Evolutionary conservation across 2,329 filamentous ascomycete species (phyloP).

Genomic region (Ceratocystis cubensis): DNA sequence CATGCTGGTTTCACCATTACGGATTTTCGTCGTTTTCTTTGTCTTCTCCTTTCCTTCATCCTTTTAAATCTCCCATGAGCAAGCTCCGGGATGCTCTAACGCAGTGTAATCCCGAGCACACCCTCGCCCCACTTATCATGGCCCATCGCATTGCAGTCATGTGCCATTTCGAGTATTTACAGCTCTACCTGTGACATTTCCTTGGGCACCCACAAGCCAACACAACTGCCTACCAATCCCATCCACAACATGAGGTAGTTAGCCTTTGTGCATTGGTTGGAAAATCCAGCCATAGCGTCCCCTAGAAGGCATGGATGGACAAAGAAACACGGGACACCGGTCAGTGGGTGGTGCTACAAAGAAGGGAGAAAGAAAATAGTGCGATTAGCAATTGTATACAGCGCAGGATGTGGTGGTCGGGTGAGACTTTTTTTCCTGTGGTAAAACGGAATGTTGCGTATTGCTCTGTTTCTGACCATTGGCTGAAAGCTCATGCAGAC

Average conservation of each 20-base stretch:
- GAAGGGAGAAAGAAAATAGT: conserved; percentile 20
- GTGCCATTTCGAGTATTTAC: neutral
- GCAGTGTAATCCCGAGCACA: neutral
- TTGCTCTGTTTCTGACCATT: neutral
- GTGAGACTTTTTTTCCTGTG: neutral
- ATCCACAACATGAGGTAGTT: conserved; percentile 81
- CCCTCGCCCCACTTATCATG: neutral
- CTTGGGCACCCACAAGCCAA: conserved; percentile 65
- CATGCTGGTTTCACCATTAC: neutral
- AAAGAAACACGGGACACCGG: conserved; percentile 69
- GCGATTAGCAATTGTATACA: conserved; percentile 18
- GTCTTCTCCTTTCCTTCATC: neutral
- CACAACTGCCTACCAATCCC: conserved; percentile 68
- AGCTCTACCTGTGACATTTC: conserved; percentile 40
- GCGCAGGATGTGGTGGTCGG: conserved; percentile 1
- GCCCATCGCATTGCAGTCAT: neutral
- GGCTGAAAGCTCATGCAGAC: conserved; percentile 1
- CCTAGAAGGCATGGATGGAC: conserved; percentile 85
- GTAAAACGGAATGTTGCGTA: conserved; percentile 29
- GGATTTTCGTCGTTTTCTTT: neutral
- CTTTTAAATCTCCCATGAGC: neutral
- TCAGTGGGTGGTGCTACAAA: conserved; percentile 69
- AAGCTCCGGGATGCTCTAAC: neutral
- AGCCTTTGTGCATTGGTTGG: conserved; percentile 40
- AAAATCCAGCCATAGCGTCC: conserved; percentile 59